Evolutionary conservation across 2,329 filamentous ascomycete genomes (phyloP), one percentile per base, ranked within the genome.

Genomic region (Didymella pomorum): DNA sequence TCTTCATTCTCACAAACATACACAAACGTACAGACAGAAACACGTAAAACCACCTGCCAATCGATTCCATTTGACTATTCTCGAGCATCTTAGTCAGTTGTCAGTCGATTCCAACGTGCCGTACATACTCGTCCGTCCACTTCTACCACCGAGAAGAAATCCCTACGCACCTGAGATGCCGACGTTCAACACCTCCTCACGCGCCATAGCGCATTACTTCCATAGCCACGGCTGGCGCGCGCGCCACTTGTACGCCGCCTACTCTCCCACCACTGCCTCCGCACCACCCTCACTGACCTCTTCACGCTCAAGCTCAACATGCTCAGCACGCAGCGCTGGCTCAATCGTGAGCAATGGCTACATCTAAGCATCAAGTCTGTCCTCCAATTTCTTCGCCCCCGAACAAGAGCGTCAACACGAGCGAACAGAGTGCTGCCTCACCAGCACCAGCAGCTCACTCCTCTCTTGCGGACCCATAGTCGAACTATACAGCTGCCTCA

Each of bases 151-250:
- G 3, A 41, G 20, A 8, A 4, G 37, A 14, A 41, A 41, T 11
- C 37, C 37, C 11, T 41, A 23, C 37, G 20, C 21, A 18, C 37
- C 37, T 4, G 37, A 41, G 6, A 10, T 41, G 18, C 37, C 41
- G 1, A 45, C 29, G 16, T 50, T 50, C 52, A 56, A 45, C 39
- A 50, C 52, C 6, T 50, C 45, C 8, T 37, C 46, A 4, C 39
- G 26, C 16, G 2, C 45, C 10, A 41, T 25, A 29, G 52, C 46
- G 18, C 31, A 45, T 29, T 56, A 50, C 39, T 56, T 50, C 52
- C 39, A 56, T 39, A 39, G 37, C 29, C 45, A 44, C 21, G 39
- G 28, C 9, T 56, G 45, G 39, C 45, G 31, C 23, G 45, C 29
- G 3, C 20, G 21, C 9, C 12, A 28, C 37, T 1, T 41, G 20